These are phyloP conservation scores for Linum lewisii DNA, from an alignment of 345 rosid genomes.

Conservation along the genomic window DNA sequence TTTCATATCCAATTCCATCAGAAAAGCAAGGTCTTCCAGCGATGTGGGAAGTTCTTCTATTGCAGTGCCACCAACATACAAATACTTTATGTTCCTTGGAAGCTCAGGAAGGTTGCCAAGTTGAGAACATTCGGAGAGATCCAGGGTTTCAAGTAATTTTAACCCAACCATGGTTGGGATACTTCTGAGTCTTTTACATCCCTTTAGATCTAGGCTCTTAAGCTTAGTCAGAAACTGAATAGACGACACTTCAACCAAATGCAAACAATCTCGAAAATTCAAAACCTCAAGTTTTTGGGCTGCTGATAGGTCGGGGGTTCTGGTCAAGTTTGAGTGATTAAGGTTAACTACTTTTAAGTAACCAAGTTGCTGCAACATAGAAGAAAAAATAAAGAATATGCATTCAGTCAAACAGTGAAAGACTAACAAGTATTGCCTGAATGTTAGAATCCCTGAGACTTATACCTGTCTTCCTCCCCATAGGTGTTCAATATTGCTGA, in stretches of 20 bases:
- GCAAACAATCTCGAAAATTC: not conserved
- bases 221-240: not conserved
- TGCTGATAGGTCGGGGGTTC: conserved; percentile 4
- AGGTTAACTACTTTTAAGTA: conserved; percentile 10
- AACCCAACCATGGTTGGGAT: conserved; percentile 1
- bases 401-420: not conserved
- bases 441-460: not conserved
- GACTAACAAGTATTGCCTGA: not conserved
- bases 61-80: conserved; percentile 8
- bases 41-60: conserved; percentile 10
- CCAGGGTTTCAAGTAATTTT: conserved; percentile 1
- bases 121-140: conserved; percentile 9
- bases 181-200: conserved; percentile 11
- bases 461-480: conserved; percentile 9
- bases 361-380: conserved; percentile 3
- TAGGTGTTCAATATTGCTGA: conserved; percentile 7
- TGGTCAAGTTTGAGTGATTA: conserved; percentile 1
- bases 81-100: not conserved
- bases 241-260: conserved; percentile 6
- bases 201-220: not conserved
- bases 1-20: not conserved
- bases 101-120: conserved; percentile 3
- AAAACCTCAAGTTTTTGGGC: not conserved
- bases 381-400: not conserved
- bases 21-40: not conserved